These are phyloP conservation scores for Mucuna pruriens DNA, from an alignment of 306 rosid genomes.

Conservation along the genomic window DNA sequence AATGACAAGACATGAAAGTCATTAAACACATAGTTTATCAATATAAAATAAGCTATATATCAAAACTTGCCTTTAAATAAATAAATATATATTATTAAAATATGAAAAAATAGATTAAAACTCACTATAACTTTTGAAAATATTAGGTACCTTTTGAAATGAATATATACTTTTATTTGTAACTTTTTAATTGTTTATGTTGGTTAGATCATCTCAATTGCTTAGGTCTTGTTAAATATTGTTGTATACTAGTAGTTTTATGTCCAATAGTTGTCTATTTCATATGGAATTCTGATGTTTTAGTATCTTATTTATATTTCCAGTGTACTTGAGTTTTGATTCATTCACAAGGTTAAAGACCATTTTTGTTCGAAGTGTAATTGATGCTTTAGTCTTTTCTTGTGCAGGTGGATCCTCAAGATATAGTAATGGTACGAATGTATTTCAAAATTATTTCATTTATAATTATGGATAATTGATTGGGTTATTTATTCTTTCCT, in stretches of 20 bases:
- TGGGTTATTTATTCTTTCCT: constrained; percentile 35
- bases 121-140: neutral
- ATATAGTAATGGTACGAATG: constrained; percentile 87
- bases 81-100: neutral
- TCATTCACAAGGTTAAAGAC: constrained; percentile 11
- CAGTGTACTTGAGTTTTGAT: constrained; percentile 21
- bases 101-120: neutral
- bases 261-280: neutral
- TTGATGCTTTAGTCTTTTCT: constrained; percentile 32
- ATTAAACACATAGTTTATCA: neutral
- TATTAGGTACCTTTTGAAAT: neutral
- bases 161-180: neutral
- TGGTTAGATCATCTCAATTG: neutral
- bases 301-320: neutral
- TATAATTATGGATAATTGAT: constrained; percentile 15
- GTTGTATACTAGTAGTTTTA: no score
- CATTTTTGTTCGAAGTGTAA: constrained; percentile 23
- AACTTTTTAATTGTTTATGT: neutral
- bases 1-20: neutral
- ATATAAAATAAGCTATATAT: neutral
- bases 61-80: neutral
- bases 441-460: constrained; percentile 27
- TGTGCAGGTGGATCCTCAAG: constrained; percentile 99
- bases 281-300: constrained; percentile 1
- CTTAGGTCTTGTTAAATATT: neutral